Evolutionary conservation across 2,329 filamentous ascomycete species (phyloP).

Genomic region (Lasiodiplodia gonubiensis): DNA sequence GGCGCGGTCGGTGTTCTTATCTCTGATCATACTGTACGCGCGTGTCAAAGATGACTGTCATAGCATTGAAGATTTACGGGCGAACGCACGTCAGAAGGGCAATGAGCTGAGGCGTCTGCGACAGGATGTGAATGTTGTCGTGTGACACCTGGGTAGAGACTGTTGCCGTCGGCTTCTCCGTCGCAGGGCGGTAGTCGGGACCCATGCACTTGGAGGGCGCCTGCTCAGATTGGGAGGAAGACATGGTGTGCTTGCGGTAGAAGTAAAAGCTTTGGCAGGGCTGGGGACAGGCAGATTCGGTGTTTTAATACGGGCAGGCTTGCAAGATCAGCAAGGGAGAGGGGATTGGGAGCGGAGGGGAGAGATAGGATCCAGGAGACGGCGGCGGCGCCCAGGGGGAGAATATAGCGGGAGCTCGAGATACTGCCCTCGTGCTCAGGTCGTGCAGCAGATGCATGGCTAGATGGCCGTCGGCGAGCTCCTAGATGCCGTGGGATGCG

Average conservation of each 20-base stretch:
- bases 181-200: constrained; percentile 75
- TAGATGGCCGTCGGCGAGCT: constrained; percentile 42
- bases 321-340: not conserved
- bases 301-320: constrained; percentile 1
- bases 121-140: constrained; percentile 86
- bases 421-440: constrained; percentile 20
- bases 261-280: constrained; percentile 15
- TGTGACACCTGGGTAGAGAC: constrained; percentile 82
- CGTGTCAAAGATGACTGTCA: constrained; percentile 4
- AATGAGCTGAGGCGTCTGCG: constrained; percentile 95
- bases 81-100: constrained; percentile 88
- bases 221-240: constrained; percentile 35
- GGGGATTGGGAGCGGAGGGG: not conserved
- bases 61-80: not conserved
- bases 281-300: not conserved
- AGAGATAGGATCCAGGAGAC: not conserved
- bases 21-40: constrained; percentile 83
- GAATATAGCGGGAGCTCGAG: constrained; percentile 14
- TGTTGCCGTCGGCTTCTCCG: constrained; percentile 83
- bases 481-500: constrained; percentile 31
- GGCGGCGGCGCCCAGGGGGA: constrained; percentile 3
- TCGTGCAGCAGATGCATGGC: constrained; percentile 21
- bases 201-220: constrained; percentile 70
- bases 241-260: constrained; percentile 11
- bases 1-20: constrained; percentile 84